A percentile compares a stretch with the other conserved stretches of the same genome.
These are phyloP conservation scores for Aspergillus tubingensis DNA, from an alignment of 2,329 filamentous ascomycete genomes.

Conservation along the genomic window DNA sequence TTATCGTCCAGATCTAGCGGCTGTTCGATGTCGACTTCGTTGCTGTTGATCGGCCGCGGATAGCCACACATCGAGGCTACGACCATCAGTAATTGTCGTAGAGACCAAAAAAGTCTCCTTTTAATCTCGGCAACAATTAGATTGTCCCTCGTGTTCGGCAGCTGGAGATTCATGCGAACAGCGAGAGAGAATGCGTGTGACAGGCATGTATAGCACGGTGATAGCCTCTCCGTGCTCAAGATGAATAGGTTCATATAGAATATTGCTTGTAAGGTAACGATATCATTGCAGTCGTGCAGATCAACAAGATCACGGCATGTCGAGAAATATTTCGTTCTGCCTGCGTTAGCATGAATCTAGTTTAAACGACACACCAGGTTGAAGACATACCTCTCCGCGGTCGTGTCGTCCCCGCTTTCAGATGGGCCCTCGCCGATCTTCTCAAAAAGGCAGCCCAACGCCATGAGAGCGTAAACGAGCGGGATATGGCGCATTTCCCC, in stretches of 20 bases:
- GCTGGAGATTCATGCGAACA: conserved; percentile 16
- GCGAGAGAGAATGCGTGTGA: conserved; percentile 13
- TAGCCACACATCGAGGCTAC: conserved; percentile 10
- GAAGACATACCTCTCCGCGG: neutral
- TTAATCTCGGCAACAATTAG: neutral
- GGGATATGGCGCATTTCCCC: conserved; percentile 9
- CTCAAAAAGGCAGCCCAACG: conserved; percentile 9
- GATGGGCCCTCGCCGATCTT: neutral
- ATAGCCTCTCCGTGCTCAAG: conserved; percentile 6
- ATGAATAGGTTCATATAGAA: conserved; percentile 18
- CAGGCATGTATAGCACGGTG: conserved; percentile 12
- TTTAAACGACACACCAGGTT: too few species aligned
- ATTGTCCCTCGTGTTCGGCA: neutral
- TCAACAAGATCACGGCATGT: conserved; percentile 10
- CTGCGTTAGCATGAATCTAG: neutral
- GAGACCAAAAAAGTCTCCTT: conserved; percentile 13
- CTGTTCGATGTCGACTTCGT: conserved; percentile 9
- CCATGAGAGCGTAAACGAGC: conserved; percentile 15
- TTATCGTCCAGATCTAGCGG: conserved; percentile 1
- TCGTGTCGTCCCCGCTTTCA: neutral
- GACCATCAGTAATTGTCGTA: conserved; percentile 7
- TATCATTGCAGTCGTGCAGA: conserved; percentile 10
- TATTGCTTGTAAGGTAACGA: conserved; percentile 15
- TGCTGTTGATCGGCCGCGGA: conserved; percentile 7
- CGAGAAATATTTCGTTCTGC: conserved; percentile 10